Evolutionary conservation across 2,329 filamentous ascomycete species (phyloP).

Genomic region (Taxawa tesnikishii): DNA sequence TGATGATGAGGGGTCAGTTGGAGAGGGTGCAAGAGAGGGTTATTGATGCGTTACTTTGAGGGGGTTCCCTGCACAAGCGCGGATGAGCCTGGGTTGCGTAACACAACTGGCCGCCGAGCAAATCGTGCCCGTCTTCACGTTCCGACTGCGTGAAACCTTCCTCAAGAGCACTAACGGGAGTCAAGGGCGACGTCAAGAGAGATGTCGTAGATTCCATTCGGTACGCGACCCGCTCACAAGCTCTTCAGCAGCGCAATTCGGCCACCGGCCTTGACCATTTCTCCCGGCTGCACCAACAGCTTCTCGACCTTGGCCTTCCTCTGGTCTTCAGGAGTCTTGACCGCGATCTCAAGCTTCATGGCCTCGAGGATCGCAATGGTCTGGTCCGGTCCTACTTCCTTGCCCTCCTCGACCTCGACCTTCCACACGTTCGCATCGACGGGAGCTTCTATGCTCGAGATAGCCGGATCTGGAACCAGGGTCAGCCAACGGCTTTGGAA

Average conservation of each 20-base stretch:
- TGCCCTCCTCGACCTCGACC: constrained; percentile 25
- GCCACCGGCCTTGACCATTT: constrained; percentile 24
- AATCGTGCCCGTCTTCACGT: no score
- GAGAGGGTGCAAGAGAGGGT: constrained; percentile 17
- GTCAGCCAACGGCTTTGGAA: not conserved
- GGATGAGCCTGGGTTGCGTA: no score
- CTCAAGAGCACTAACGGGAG: no score
- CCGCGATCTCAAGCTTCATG: constrained; percentile 35
- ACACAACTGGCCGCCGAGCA: no score
- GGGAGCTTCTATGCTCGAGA: constrained; percentile 27
- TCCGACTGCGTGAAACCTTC: no score
- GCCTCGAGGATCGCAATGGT: constrained; percentile 31
- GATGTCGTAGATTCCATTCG: no score
- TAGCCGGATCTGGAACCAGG: constrained; percentile 17
- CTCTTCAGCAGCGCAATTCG: constrained; percentile 19
- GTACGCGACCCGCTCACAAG: no score
- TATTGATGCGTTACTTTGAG: constrained; percentile 12
- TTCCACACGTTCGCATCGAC: constrained; percentile 36
- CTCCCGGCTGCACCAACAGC: constrained; percentile 28
- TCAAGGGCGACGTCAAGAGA: no score
- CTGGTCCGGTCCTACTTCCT: constrained; percentile 20
- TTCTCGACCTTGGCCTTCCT: constrained; percentile 24
- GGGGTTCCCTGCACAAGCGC: no score
- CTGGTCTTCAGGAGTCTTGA: constrained; percentile 23
- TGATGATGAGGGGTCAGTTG: constrained; percentile 19